Evolutionary conservation across 768 basidiomycete genomes (phyloP), one percentile per base, ranked within the genome.

Genomic region (Gloeopeniophorella convolvens): DNA sequence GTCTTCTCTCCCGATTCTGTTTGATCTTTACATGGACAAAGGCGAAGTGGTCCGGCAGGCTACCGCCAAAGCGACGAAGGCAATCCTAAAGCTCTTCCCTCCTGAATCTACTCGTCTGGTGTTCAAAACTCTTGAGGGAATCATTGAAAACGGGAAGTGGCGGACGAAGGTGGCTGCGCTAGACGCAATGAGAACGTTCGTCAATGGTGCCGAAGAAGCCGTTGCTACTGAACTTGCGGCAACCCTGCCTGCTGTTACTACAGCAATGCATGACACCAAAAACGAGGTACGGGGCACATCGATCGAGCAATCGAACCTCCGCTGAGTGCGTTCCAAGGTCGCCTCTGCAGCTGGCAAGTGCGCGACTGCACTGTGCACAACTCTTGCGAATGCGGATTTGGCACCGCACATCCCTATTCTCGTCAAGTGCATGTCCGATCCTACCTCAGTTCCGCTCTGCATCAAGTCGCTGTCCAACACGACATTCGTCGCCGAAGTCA

Each of bases 401-500:
- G 76, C 78, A 45, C 86, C 89, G 24, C 95, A 96, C 70, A 87
- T 93, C 45, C 82, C 86, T 42, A 76, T 79, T 30, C 82, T 98
- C 55, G 92, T 97, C 50, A 88, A 90, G 67, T 91, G 90, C 68
- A 98, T 98, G 94, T 79, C 85, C 40, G 80, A 90, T 62, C 89
- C 95, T 3, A 80, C 84, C 52, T 76, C 88, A 24, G 93, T 96
- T 13, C 80, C 93, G 4, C 82, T 83, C 26, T 95, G 92, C 60
- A 92, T 97, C 77, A 98, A 98, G 72, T 80, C 90, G 16, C 76
- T 98, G 10, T 95, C 94, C 4, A 89, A 82, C 55, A 92, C 91
- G 15, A 97, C 95, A 13, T 98, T 97, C 58, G 95, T 98, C 51
- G 89, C 94, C 45, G 95, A 98, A 70, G 91, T 98, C 59, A 96